These are phyloP conservation scores for Gaeumannomyces tritici DNA, from an alignment of 2,329 filamentous ascomycete genomes.

Conservation along the genomic window DNA sequence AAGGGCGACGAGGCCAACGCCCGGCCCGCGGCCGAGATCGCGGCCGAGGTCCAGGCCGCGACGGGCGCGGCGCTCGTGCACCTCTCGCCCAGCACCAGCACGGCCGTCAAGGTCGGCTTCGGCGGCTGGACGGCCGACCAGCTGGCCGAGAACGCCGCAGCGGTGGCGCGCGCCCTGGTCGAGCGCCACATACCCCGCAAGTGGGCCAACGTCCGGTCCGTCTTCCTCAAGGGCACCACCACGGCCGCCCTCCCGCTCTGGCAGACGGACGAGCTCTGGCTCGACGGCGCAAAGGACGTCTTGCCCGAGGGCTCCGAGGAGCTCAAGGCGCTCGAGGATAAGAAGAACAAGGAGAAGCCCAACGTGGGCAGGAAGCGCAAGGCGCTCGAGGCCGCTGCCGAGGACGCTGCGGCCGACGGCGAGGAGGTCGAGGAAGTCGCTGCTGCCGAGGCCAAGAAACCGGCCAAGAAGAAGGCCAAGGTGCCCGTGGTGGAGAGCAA, in stretches of 20 bases:
- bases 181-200: slow-evolving; percentile 76
- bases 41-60: slow-evolving; percentile 72
- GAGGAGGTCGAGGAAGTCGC: slow-evolving; percentile 15
- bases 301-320: slow-evolving; percentile 44
- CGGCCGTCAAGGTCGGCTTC: slow-evolving; percentile 69
- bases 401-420: slow-evolving; percentile 7
- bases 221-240: slow-evolving; percentile 86
- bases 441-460: slow-evolving; percentile 27
- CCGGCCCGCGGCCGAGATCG: slow-evolving; percentile 56
- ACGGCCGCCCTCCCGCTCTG: slow-evolving; percentile 90
- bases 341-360: slow-evolving; percentile 32
- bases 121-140: slow-evolving; percentile 66
- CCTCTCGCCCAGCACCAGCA: slow-evolving; percentile 69
- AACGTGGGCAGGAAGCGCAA: slow-evolving; percentile 59
- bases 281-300: slow-evolving; percentile 64
- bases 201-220: slow-evolving; percentile 74
- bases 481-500: slow-evolving; percentile 27
- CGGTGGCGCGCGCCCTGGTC: slow-evolving; percentile 58
- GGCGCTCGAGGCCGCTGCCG: slow-evolving; percentile 23
- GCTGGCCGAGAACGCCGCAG: slow-evolving; percentile 70
- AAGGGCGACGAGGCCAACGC: slow-evolving; percentile 22
- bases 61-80: slow-evolving; percentile 70
- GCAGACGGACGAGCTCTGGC: slow-evolving; percentile 87
- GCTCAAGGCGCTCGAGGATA: slow-evolving; percentile 30
- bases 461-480: slow-evolving; percentile 28